Evolutionary conservation across 495 filamentous ascomycete genomes (phyloP).

Genomic region (Coniosporium apollinis): DNA sequence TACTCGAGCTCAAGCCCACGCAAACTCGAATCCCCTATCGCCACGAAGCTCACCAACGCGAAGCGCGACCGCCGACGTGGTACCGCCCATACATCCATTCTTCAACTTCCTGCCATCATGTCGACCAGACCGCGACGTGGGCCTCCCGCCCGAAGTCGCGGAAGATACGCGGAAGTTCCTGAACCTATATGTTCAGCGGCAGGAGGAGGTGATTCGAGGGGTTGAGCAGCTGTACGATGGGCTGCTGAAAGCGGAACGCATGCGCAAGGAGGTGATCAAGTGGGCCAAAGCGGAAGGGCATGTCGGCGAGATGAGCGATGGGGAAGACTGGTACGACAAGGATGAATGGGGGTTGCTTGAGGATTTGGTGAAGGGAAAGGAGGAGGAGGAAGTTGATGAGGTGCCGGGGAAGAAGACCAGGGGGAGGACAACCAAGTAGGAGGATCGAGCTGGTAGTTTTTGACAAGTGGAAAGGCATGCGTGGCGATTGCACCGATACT

Average conservation of each 20-base stretch:
- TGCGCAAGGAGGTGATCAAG: constrained; percentile 61
- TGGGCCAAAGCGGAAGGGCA: constrained; percentile 88
- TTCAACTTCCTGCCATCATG: constrained; percentile 58
- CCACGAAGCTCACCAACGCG: constrained; percentile 23
- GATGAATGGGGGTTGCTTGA: constrained; percentile 11
- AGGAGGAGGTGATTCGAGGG: constrained; percentile 82
- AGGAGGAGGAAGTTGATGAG: constrained; percentile 14
- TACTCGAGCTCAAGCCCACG: constrained; percentile 47
- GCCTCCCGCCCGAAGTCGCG: constrained; percentile 65
- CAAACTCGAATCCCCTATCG: constrained; percentile 18
- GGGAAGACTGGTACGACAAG: constrained; percentile 18
- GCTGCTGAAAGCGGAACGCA: constrained; percentile 58
- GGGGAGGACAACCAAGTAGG: no score
- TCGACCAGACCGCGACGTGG: constrained; percentile 60
- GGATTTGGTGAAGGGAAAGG: constrained; percentile 15
- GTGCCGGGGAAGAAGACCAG: constrained; percentile 6
- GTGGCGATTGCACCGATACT: no score
- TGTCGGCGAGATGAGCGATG: constrained; percentile 26
- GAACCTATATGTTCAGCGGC: constrained; percentile 79
- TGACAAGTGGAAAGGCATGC: no score
- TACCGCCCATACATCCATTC: constrained; percentile 54
- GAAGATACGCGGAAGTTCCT: constrained; percentile 76
- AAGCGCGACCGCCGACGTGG: constrained; percentile 25
- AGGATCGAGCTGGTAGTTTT: no score
- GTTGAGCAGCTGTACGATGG: constrained; percentile 58